These are phyloP conservation scores for Hemileccinum rubropunctum DNA, from an alignment of 768 basidiomycete species.

Conservation along the genomic window DNA sequence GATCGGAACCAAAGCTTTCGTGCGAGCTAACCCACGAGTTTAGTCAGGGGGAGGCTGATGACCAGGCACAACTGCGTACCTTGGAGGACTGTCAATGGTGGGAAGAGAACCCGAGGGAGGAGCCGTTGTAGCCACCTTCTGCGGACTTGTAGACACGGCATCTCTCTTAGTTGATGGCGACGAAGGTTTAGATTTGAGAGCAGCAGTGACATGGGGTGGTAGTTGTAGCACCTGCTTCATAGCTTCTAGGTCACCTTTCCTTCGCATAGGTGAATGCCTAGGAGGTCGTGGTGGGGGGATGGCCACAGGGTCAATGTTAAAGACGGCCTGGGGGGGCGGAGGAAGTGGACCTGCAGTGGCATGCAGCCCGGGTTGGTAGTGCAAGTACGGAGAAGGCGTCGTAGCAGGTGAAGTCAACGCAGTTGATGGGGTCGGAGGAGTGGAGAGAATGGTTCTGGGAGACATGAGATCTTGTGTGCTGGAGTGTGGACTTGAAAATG, in stretches of 20 bases:
- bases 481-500: slow-evolving; percentile 24
- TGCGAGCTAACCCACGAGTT: slow-evolving; percentile 10
- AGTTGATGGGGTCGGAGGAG: slow-evolving; percentile 26
- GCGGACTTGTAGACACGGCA: slow-evolving; percentile 28
- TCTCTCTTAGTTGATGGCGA: slow-evolving; percentile 18
- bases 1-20: slow-evolving; percentile 22
- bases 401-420: slow-evolving; percentile 28
- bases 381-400: slow-evolving; percentile 43
- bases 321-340: slow-evolving; percentile 59
- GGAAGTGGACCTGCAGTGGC: slow-evolving; percentile 73
- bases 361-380: slow-evolving; percentile 67
- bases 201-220: slow-evolving; percentile 51
- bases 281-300: slow-evolving; percentile 62
- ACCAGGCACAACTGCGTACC: slow-evolving; percentile 14
- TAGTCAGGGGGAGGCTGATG: background rate
- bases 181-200: slow-evolving; percentile 29
- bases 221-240: slow-evolving; percentile 60
- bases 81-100: slow-evolving; percentile 9
- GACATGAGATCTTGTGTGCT: slow-evolving; percentile 29
- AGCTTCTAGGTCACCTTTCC: slow-evolving; percentile 49
- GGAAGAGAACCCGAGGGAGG: slow-evolving; percentile 1
- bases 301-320: slow-evolving; percentile 44
- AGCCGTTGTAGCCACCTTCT: slow-evolving; percentile 10
- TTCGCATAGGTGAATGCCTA: slow-evolving; percentile 53
- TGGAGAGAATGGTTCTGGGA: slow-evolving; percentile 22